Evolutionary conservation across 2,329 filamentous ascomycete species (phyloP), one percentile per base, ranked within the genome.

Genomic region (Colletotrichum falcatum): DNA sequence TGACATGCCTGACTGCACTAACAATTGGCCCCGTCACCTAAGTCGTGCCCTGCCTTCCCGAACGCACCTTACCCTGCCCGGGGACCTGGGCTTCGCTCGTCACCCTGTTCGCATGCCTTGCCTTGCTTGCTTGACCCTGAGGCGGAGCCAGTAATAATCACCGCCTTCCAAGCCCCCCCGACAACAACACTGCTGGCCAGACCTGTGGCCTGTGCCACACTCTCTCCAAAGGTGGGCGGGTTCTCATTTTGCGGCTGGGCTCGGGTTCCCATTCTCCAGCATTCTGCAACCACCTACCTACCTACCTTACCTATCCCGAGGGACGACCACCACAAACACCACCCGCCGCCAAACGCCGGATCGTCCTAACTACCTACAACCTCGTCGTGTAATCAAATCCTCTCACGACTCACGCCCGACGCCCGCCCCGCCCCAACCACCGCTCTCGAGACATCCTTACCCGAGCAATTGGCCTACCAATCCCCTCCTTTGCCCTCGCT

Each of bases 331-430:
- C 44, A 51, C 56, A 65, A 33, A 54, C 60, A 18, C 55, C 63
- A 26, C 30, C 20, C 42, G 35, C 39, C 67, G 64, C 54, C 56
- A n/a, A 39, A 28, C 44, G 44, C 42, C 64, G 64, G 62, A 64
- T 67, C 64, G 66, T 70, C 67, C 54, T 35, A 49, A 28, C 26
- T 48, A 56, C n/a, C 20, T 48, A 20, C 63, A 67, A 67, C 63
- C 59, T 56, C 63, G 49, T 48, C 64, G 26, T 30, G 56, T 54
- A 70, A 62, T 53, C 63, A 67, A 67, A 53, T 53, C 44, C 53
- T 51, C 30, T 49, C 56, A 61, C 67, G 63, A 70, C 67, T 70
- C 58, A 70, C 63, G 49, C 7, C 67, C 28, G 44, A 37, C 42
- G 58, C 42, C 44, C 44, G 44, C 46, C 42, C 58, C 58, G 30